Conservation (phyloP, 163 green algal species). For the Coccomyxa subellipsoidea region DNA sequence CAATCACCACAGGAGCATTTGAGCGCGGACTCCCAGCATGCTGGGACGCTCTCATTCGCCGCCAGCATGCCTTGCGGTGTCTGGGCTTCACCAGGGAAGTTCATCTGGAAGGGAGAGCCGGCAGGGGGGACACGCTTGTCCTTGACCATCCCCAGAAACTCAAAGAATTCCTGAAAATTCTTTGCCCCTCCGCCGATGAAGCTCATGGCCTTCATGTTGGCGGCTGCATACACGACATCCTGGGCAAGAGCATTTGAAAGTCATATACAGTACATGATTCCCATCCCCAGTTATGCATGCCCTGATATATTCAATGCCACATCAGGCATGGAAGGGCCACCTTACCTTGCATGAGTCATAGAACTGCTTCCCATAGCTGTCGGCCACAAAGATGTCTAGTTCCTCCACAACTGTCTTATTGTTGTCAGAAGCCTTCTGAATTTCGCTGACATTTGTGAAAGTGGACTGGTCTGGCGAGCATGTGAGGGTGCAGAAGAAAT, state of each 20-base stretch:
- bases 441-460: constrained; percentile 79
- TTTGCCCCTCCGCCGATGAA: constrained; percentile 82
- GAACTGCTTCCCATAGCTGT: constrained; percentile 52
- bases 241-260: constrained; percentile 22
- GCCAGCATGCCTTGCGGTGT: constrained; percentile 24
- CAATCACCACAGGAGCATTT: constrained; percentile 87
- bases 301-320: too few relatives aligned
- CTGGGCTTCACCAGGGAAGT: constrained; percentile 53
- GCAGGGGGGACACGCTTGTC: constrained; percentile 62
- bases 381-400: constrained; percentile 48
- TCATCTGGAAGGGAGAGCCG: constrained; percentile 74
- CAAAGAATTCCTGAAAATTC: constrained; percentile 72
- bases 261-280: too few relatives aligned
- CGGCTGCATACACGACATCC: constrained; percentile 84
- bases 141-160: constrained; percentile 85
- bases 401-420: constrained; percentile 48
- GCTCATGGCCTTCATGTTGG: constrained; percentile 81
- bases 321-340: too few relatives aligned
- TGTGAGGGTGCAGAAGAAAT: constrained; percentile 84
- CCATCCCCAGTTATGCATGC: too few relatives aligned
- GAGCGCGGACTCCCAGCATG: constrained; percentile 67
- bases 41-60: constrained; percentile 38
- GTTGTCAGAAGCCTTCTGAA: constrained; percentile 51
- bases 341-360: constrained; percentile 80
- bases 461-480: constrained; percentile 76